Percentiles rank a stretch among this genome's conserved stretches.
Conservation (phyloP, 768 basidiomycete genomes). For the Sarcodon aspratus region DNA sequence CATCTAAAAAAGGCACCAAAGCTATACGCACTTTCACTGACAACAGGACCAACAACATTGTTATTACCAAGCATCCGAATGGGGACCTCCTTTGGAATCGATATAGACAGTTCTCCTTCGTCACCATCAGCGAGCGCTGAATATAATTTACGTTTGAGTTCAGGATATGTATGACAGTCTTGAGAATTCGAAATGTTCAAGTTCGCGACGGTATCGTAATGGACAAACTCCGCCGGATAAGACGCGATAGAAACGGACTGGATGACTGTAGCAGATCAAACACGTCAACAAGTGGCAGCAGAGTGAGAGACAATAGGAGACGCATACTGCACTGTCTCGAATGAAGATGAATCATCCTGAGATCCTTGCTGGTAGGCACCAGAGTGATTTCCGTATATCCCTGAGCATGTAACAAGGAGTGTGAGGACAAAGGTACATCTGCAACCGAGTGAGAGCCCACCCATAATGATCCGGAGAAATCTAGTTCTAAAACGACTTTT, state of each 20-base stretch:
- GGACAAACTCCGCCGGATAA: constrained; percentile 65
- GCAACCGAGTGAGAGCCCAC: constrained; percentile 29
- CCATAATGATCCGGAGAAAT: constrained; percentile 81
- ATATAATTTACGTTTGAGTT: constrained; percentile 87
- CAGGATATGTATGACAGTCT: constrained; percentile 85
- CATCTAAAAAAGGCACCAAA: background rate
- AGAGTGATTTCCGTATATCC: constrained; percentile 93
- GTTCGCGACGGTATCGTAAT: constrained; percentile 64
- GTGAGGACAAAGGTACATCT: constrained; percentile 6
- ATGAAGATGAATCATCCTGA: constrained; percentile 81
- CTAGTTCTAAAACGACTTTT: constrained; percentile 89
- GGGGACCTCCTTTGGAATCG: constrained; percentile 64
- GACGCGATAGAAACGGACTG: constrained; percentile 65
- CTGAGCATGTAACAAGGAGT: constrained; percentile 25
- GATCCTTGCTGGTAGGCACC: constrained; percentile 64
- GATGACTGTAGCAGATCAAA: constrained; percentile 36
- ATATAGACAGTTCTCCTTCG: constrained; percentile 90
- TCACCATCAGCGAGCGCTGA: constrained; percentile 84
- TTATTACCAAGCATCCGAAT: constrained; percentile 23
- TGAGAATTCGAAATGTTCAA: constrained; percentile 52
- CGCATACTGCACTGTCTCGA: constrained; percentile 77
- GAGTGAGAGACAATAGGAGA: constrained; percentile 1
- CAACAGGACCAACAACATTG: constrained; percentile 36
- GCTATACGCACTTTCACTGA: constrained; percentile 42
- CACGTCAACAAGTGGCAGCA: constrained; percentile 8